Percentiles rank a stretch among this genome's conserved stretches.
Evolutionary conservation across 257 asterid species (phyloP).

Genomic region (Nicotiana benthamiana): DNA sequence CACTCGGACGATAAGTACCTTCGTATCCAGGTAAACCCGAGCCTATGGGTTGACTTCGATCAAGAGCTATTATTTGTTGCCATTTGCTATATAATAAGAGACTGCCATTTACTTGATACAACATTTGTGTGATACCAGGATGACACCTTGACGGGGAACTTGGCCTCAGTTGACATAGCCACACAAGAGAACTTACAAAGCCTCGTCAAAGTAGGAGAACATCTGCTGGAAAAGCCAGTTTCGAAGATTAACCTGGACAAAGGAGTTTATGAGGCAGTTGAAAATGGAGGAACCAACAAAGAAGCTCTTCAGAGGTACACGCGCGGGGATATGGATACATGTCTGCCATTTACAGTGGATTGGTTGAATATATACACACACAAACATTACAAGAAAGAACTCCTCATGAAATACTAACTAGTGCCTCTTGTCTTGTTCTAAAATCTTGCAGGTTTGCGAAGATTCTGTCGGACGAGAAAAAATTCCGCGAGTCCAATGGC

Average conservation of each 20-base stretch:
- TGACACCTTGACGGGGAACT: slow-evolving; percentile 30
- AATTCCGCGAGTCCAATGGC: slow-evolving; percentile 9
- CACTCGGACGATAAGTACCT: slow-evolving; percentile 43
- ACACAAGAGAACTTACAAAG: slow-evolving; percentile 39
- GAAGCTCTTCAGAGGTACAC: slow-evolving; percentile 37
- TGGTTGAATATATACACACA: background rate
- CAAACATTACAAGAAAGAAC: no score
- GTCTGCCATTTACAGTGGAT: background rate
- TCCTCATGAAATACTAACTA: background rate
- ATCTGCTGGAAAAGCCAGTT: slow-evolving; percentile 34
- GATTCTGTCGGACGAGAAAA: slow-evolving; percentile 46
- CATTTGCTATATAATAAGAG: background rate
- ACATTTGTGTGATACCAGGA: slow-evolving; percentile 21
- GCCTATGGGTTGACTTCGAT: background rate
- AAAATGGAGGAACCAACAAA: slow-evolving; percentile 36
- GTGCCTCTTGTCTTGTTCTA: background rate
- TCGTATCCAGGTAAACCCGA: slow-evolving; percentile 45
- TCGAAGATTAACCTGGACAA: slow-evolving; percentile 32
- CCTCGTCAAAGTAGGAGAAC: slow-evolving; percentile 43
- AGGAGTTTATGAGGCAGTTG: slow-evolving; percentile 32
- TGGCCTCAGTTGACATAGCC: slow-evolving; percentile 29
- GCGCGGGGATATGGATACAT: no score
- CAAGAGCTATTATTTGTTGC: background rate
- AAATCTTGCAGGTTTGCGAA: slow-evolving; percentile 34
- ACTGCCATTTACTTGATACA: background rate